phyloP scores from a whole-genome alignment of 768 basidiomycete species.

The Clathrus columnatus region DNA sequence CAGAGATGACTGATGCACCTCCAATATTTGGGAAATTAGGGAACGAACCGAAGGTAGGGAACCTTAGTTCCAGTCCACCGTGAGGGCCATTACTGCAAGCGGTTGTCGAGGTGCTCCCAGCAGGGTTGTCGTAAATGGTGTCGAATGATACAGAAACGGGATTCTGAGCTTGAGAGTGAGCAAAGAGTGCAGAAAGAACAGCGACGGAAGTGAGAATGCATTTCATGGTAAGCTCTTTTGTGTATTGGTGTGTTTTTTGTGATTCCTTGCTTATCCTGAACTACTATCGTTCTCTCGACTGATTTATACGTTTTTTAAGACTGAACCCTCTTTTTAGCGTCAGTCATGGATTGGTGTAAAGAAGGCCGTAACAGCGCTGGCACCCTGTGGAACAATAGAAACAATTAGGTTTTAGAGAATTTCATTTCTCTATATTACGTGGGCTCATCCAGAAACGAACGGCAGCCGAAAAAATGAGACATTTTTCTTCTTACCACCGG shows the following conservation, averaged over 20 bases:
- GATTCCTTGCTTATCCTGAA: background rate
- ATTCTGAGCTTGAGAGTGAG: background rate
- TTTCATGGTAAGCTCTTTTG: no score
- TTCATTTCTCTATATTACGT: no score
- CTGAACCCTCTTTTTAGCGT: no score
- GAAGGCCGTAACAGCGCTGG: no score
- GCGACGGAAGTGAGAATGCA: background rate
- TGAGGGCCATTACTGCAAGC: constrained; percentile 45
- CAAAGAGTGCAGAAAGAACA: background rate
- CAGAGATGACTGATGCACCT: background rate
- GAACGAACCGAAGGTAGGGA: constrained; percentile 12
- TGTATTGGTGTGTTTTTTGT: no score
- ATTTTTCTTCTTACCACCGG: no score
- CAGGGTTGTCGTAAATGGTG: constrained; percentile 28
- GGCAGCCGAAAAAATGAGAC: no score
- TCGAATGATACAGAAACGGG: constrained; percentile 19
- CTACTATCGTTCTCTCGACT: background rate
- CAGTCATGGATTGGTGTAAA: no score
- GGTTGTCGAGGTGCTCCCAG: constrained; percentile 31
- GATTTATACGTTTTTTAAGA: no score
- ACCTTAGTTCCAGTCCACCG: constrained; percentile 36
- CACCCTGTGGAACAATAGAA: no score
- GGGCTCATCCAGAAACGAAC: no score
- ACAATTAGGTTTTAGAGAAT: no score
- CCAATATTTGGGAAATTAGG: background rate